Percentiles rank a stretch among this genome's conserved stretches.
Conservation (phyloP, 352 stramenopile genomes). For the Pseudoperonospora humuli region DNA sequence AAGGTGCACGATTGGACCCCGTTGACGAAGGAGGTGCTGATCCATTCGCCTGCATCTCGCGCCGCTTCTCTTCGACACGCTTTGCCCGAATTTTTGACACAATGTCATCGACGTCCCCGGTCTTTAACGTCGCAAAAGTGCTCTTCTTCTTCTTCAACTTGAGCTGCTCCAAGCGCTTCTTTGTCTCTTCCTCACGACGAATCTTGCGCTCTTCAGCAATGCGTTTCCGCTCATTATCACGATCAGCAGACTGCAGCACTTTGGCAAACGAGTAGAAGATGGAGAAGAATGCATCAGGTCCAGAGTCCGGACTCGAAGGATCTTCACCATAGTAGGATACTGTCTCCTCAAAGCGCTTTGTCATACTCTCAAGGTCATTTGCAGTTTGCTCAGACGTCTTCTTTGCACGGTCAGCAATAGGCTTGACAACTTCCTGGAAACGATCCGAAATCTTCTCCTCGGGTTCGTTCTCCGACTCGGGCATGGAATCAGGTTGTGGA, state of each 20-base stretch:
- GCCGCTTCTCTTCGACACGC: constrained; percentile 65
- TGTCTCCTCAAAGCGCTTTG: constrained; percentile 57
- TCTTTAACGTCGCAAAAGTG: constrained; percentile 62
- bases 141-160: constrained; percentile 75
- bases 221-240: constrained; percentile 79
- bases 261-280: constrained; percentile 84
- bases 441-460: constrained; percentile 47
- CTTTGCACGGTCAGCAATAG: constrained; percentile 63
- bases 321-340: constrained; percentile 73
- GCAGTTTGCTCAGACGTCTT: constrained; percentile 52
- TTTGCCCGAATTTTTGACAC: constrained; percentile 79
- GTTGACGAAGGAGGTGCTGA: constrained; percentile 17
- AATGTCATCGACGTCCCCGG: constrained; percentile 76
- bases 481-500: constrained; percentile 16
- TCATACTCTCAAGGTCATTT: constrained; percentile 48
- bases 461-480: constrained; percentile 18
- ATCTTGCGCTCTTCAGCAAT: constrained; percentile 72
- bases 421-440: constrained; percentile 69
- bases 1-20: constrained; percentile 16
- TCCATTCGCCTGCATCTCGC: constrained; percentile 41
- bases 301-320: constrained; percentile 52
- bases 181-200: constrained; percentile 68
- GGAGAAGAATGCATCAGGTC: constrained; percentile 74
- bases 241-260: constrained; percentile 67
- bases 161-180: constrained; percentile 72